These are phyloP conservation scores for Ustilago shanxiensis DNA, from an alignment of 1,284 basidiomycete genomes.

Conservation along the genomic window DNA sequence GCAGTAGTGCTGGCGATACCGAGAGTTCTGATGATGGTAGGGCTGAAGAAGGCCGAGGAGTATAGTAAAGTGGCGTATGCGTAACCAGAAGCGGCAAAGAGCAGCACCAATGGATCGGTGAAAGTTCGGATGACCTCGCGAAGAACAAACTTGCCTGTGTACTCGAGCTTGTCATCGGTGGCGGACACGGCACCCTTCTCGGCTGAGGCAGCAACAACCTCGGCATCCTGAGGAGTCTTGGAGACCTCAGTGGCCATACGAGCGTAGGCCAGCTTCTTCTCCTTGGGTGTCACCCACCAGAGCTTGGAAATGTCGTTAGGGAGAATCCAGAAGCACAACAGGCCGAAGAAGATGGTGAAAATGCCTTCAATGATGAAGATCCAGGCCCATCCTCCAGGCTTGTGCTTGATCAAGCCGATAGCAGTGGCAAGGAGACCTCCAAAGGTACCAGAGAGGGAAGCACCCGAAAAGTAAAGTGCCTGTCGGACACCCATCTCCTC, in stretches of 20 bases:
- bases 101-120: conserved; percentile 47
- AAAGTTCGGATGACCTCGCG: conserved; percentile 55
- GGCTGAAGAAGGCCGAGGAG: conserved; percentile 61
- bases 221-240: background rate
- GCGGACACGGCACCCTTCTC: conserved; percentile 35
- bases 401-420: conserved; percentile 55
- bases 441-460: conserved; percentile 60
- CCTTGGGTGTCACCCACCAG: conserved; percentile 53
- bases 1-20: conserved; percentile 45
- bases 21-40: conserved; percentile 60
- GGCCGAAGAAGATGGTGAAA: conserved; percentile 58
- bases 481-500: conserved; percentile 62
- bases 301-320: conserved; percentile 57
- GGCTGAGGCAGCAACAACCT: conserved; percentile 10
- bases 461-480: conserved; percentile 65
- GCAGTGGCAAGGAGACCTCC: conserved; percentile 64
- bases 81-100: conserved; percentile 54
- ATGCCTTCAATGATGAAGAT: conserved; percentile 66
- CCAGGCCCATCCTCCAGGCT: conserved; percentile 55
- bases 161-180: conserved; percentile 23
- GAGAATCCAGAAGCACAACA: conserved; percentile 51
- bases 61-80: conserved; percentile 56
- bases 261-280: conserved; percentile 51
- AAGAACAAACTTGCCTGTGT: conserved; percentile 41
- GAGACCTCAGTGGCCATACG: conserved; percentile 41